Conservation (phyloP, 768 basidiomycete genomes). For the Paxillus ammoniavirescens region DNA sequence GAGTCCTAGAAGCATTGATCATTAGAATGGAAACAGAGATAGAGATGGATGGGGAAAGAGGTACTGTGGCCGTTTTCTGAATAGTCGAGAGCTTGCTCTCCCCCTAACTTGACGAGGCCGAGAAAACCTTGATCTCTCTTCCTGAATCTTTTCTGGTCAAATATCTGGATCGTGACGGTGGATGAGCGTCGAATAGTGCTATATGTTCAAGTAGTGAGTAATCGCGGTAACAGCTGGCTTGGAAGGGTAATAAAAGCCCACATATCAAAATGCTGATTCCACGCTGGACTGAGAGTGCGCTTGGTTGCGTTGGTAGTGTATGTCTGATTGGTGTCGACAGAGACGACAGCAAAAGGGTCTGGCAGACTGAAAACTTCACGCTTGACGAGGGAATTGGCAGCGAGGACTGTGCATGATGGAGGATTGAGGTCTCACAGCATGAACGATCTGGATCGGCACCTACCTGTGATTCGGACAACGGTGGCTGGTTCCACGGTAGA, state of each 20-base stretch:
- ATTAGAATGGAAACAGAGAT: conserved; percentile 1
- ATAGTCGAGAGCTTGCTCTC: conserved; percentile 50
- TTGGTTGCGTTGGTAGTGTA: conserved; percentile 73
- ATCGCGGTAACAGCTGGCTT: neutral
- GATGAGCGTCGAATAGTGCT: conserved; percentile 76
- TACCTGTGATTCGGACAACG: conserved; percentile 28
- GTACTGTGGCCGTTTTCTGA: conserved; percentile 48
- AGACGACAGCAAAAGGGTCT: conserved; percentile 87
- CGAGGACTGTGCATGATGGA: conserved; percentile 56
- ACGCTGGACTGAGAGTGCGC: conserved; percentile 67
- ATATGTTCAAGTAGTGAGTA: conserved; percentile 2
- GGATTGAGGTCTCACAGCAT: neutral
- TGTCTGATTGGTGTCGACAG: conserved; percentile 82
- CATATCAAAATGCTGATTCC: conserved; percentile 88
- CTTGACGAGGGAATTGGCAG: conserved; percentile 71
- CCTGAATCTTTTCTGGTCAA: conserved; percentile 88
- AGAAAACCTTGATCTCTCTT: conserved; percentile 81
- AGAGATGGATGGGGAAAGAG: neutral
- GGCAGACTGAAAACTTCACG: conserved; percentile 79
- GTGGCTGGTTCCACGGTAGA: conserved; percentile 13
- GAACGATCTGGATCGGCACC: neutral
- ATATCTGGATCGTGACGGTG: conserved; percentile 79
- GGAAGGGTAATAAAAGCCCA: conserved; percentile 37
- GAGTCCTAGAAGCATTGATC: conserved; percentile 43
- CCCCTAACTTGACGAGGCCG: conserved; percentile 55